phyloP scores from a whole-genome alignment of 2,329 filamentous ascomycete genomes.

The Lojkania enalia region DNA sequence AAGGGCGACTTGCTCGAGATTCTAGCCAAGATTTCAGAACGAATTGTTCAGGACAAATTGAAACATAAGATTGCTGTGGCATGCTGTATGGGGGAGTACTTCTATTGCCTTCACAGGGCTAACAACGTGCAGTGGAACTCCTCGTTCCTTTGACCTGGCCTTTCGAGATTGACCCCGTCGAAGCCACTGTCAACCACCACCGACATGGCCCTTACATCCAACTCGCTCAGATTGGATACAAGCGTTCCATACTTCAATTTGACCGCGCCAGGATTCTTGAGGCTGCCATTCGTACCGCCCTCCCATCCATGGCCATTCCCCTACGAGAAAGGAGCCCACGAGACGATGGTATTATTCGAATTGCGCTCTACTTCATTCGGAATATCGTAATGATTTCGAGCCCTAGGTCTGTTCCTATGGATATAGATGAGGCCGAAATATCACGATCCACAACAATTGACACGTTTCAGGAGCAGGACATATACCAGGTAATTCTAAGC shows the following conservation, averaged over 20 bases:
- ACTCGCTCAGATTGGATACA: slow-evolving; percentile 86
- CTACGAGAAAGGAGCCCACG: slow-evolving; percentile 74
- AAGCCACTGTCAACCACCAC: slow-evolving; percentile 91
- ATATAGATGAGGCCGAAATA: slow-evolving; percentile 87
- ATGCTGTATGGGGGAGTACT: slow-evolving; percentile 57
- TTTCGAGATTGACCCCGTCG: slow-evolving; percentile 73
- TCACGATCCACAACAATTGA: slow-evolving; percentile 87
- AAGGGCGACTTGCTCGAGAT: slow-evolving; percentile 89
- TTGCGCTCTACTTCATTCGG: slow-evolving; percentile 84
- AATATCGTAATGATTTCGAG: slow-evolving; percentile 86
- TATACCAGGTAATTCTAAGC: slow-evolving; percentile 82
- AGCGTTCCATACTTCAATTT: slow-evolving; percentile 83
- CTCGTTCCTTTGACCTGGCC: slow-evolving; percentile 95
- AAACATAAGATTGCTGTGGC: slow-evolving; percentile 80
- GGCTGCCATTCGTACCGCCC: slow-evolving; percentile 75
- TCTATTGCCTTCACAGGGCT: slow-evolving; percentile 9
- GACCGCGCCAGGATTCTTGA: slow-evolving; percentile 77
- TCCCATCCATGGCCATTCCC: slow-evolving; percentile 82
- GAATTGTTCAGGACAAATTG: slow-evolving; percentile 70
- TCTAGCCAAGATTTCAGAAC: slow-evolving; percentile 73
- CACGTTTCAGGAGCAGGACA: slow-evolving; percentile 86
- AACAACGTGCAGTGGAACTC: slow-evolving; percentile 66
- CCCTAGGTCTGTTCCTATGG: slow-evolving; percentile 70
- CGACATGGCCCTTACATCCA: slow-evolving; percentile 88
- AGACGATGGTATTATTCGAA: slow-evolving; percentile 90